Conservation (phyloP, 495 filamentous ascomycete genomes). For the Pseudevernia furfuracea region DNA sequence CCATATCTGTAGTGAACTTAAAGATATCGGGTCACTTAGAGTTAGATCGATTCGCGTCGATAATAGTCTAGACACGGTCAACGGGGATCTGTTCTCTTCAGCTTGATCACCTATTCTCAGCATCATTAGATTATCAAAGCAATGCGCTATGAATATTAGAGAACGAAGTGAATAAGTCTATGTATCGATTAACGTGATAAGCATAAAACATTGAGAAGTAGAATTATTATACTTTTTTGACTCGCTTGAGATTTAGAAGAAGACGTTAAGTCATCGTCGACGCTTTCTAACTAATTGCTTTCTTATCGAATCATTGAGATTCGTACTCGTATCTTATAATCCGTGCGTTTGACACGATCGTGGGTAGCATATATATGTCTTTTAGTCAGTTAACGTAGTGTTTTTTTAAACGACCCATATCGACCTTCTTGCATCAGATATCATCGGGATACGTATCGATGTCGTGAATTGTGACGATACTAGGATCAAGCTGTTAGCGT, state of each 20-base stretch:
- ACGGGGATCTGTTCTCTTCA: neutral
- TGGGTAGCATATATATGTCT: slow-evolving; percentile 21
- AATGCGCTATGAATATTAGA: neutral
- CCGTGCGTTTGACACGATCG: slow-evolving; percentile 20
- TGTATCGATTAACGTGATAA: neutral
- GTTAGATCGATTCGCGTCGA: neutral
- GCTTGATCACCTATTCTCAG: neutral
- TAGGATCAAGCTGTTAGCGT: slow-evolving; percentile 1
- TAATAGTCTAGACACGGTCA: neutral
- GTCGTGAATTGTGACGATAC: slow-evolving; percentile 26
- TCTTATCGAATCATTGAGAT: slow-evolving; percentile 20
- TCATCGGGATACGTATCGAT: slow-evolving; percentile 27
- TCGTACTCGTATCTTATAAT: slow-evolving; percentile 29
- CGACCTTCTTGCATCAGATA: slow-evolving; percentile 26
- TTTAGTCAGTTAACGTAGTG: slow-evolving; percentile 26
- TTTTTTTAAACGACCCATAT: slow-evolving; percentile 11
- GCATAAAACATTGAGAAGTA: neutral
- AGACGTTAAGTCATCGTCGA: slow-evolving; percentile 11
- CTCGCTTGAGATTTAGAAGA: neutral
- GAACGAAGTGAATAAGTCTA: neutral
- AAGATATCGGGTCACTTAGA: neutral
- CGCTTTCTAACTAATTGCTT: slow-evolving; percentile 18
- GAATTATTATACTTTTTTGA: neutral
- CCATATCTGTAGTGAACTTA: neutral
- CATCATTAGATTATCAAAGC: neutral